Percentiles rank a stretch among this genome's conserved stretches.
Evolutionary conservation across 2,329 filamentous ascomycete species (phyloP).

Genomic region (Microsporum canis): DNA sequence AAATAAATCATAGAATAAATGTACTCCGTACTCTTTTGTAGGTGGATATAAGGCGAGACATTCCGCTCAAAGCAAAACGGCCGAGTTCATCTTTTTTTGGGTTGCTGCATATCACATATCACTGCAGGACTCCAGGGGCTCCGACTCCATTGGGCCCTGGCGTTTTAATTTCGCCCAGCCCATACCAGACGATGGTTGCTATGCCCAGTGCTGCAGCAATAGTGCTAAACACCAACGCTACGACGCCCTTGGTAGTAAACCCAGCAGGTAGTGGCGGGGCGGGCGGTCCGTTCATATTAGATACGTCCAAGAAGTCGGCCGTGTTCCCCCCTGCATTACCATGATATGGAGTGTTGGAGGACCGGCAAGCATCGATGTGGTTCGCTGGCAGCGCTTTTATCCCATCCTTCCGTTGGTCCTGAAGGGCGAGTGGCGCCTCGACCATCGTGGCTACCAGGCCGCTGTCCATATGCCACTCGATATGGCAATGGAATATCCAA

Average conservation of each 20-base stretch:
- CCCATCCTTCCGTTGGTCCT: constrained; percentile 3
- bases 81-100: not conserved
- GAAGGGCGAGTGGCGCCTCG: constrained; percentile 34
- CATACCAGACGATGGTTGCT: constrained; percentile 53
- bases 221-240: constrained; percentile 61
- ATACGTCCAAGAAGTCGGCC: constrained; percentile 49
- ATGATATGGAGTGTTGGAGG: constrained; percentile 37
- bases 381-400: constrained; percentile 13
- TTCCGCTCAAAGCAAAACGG: not conserved
- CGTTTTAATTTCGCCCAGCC: constrained; percentile 9
- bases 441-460: constrained; percentile 44
- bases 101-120: not conserved
- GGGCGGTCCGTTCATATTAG: constrained; percentile 46
- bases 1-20: too few species aligned
- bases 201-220: constrained; percentile 58
- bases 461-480: constrained; percentile 41
- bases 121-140: not conserved
- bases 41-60: not conserved
- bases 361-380: constrained; percentile 20
- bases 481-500: constrained; percentile 38
- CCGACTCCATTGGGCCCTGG: not conserved
- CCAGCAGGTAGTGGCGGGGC: constrained; percentile 48
- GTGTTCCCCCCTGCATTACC: constrained; percentile 69
- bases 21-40: too few species aligned
- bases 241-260: constrained; percentile 57